A percentile compares a stretch with the other conserved stretches of the same genome.
These are phyloP conservation scores for Penicillium maclennaniae DNA, from an alignment of 495 filamentous ascomycete species.

Conservation along the genomic window DNA sequence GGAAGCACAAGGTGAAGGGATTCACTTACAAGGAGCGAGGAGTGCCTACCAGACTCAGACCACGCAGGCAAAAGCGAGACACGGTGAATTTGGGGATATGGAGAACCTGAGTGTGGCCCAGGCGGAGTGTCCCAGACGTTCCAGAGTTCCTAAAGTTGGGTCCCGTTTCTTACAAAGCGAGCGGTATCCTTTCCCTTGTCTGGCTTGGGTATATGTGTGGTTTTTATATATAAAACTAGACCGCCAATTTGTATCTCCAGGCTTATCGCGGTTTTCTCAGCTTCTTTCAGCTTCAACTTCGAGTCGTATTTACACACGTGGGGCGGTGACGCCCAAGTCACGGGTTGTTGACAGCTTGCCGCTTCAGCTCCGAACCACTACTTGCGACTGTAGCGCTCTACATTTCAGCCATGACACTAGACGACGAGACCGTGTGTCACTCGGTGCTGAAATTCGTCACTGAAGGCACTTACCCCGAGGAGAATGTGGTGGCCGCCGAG, in stretches of 20 bases:
- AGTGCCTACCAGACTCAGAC: slow-evolving; percentile 31
- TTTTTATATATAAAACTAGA: neutral
- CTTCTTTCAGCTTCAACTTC: neutral
- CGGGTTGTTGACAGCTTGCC: slow-evolving; percentile 28
- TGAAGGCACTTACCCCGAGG: slow-evolving; percentile 71
- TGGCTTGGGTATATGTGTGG: neutral
- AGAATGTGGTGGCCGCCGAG: slow-evolving; percentile 61
- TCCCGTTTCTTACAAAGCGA: slow-evolving; percentile 31
- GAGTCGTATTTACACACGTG: slow-evolving; percentile 8
- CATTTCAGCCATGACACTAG: slow-evolving; percentile 2
- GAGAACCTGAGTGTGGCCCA: slow-evolving; percentile 14
- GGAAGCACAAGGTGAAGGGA: neutral
- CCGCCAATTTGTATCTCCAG: neutral
- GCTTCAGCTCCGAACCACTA: slow-evolving; percentile 1
- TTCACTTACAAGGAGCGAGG: slow-evolving; percentile 34
- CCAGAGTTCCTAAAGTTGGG: slow-evolving; percentile 7
- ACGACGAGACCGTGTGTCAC: slow-evolving; percentile 45
- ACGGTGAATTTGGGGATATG: slow-evolving; percentile 24
- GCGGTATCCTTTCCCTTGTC: neutral
- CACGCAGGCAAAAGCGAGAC: slow-evolving; percentile 26
- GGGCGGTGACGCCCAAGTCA: slow-evolving; percentile 32
- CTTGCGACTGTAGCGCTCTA: neutral
- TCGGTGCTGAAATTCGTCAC: slow-evolving; percentile 69
- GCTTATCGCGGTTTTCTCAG: neutral
- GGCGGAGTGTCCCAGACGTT: slow-evolving; percentile 18